A percentile compares a stretch with the other conserved stretches of the same genome.
These are phyloP conservation scores for Coemansia sp. DNA, from an alignment of 192 early-diverging fungal genomes.

Conservation along the genomic window DNA sequence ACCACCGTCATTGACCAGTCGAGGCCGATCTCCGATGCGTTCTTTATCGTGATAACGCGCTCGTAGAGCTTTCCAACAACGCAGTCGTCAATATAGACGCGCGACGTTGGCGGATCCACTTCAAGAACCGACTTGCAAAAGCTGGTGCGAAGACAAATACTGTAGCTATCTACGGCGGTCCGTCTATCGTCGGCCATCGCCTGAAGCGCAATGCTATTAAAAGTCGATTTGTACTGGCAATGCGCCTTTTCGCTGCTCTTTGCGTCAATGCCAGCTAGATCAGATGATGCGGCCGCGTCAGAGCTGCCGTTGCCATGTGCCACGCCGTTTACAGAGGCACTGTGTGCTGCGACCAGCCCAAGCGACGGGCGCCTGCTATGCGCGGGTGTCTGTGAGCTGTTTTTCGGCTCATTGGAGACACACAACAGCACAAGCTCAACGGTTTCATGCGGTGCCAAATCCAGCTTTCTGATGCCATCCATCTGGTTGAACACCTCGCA, in stretches of 20 bases:
- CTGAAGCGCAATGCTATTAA: conserved; percentile 4
- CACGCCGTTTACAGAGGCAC: background rate
- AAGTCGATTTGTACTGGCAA: conserved; percentile 11
- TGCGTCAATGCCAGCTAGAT: background rate
- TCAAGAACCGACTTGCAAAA: conserved; percentile 89
- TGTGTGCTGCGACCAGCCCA: conserved; percentile 1
- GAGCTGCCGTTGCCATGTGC: conserved; percentile 7
- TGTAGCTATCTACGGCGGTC: conserved; percentile 49
- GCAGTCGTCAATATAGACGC: conserved; percentile 93
- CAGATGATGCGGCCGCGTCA: conserved; percentile 9
- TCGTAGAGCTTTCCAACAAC: conserved; percentile 85
- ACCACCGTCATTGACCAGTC: conserved; percentile 69
- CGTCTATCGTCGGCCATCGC: conserved; percentile 10
- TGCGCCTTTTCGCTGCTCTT: background rate
- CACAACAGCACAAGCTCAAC: conserved; percentile 79
- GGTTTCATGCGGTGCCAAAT: conserved; percentile 64
- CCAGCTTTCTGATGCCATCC: conserved; percentile 71
- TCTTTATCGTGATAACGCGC: conserved; percentile 86
- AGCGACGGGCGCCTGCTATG: conserved; percentile 15
- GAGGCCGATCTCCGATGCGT: conserved; percentile 86
- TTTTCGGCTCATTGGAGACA: conserved; percentile 25
- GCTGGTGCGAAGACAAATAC: conserved; percentile 75
- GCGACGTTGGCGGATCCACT: conserved; percentile 89
- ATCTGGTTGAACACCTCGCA: conserved; percentile 95
- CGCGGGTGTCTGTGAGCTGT: background rate